These are phyloP conservation scores for Uronychia binucleata DNA, from an alignment of 73 alveolate genomes.

Conservation along the genomic window DNA sequence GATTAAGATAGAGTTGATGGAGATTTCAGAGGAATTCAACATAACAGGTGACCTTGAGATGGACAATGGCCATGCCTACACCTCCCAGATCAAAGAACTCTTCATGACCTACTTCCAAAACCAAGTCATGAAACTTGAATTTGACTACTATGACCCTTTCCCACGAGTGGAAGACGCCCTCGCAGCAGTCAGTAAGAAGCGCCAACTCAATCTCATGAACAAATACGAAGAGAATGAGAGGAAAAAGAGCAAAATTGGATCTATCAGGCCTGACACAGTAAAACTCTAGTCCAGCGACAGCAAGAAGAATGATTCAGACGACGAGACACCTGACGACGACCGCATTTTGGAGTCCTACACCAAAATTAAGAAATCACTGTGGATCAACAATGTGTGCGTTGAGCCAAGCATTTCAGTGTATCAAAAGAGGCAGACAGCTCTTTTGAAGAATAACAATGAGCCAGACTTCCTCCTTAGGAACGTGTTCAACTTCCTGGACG, in stretches of 20 bases:
- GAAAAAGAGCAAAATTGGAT: conserved; percentile 29
- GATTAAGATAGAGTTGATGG: conserved; percentile 25
- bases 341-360: conserved; percentile 16
- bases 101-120: conserved; percentile 47
- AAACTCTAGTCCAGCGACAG: background rate
- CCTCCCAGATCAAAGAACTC: conserved; percentile 53
- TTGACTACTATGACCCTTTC: conserved; percentile 60
- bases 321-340: background rate
- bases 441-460: conserved; percentile 1
- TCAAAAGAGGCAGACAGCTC: conserved; percentile 23
- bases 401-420: conserved; percentile 14
- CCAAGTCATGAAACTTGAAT: conserved; percentile 30
- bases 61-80: conserved; percentile 64
- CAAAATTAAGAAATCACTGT: conserved; percentile 43
- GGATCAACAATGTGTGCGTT: conserved; percentile 44
- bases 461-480: conserved; percentile 35
- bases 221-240: conserved; percentile 23
- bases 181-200: background rate
- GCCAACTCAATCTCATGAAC: conserved; percentile 1
- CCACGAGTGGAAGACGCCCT: conserved; percentile 2
- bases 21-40: conserved; percentile 43
- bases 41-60: conserved; percentile 65
- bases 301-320: background rate
- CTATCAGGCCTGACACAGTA: conserved; percentile 10
- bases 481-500: conserved; percentile 59